Conservation (phyloP, 768 basidiomycete genomes). For the Auricularia auricula-judae region DNA sequence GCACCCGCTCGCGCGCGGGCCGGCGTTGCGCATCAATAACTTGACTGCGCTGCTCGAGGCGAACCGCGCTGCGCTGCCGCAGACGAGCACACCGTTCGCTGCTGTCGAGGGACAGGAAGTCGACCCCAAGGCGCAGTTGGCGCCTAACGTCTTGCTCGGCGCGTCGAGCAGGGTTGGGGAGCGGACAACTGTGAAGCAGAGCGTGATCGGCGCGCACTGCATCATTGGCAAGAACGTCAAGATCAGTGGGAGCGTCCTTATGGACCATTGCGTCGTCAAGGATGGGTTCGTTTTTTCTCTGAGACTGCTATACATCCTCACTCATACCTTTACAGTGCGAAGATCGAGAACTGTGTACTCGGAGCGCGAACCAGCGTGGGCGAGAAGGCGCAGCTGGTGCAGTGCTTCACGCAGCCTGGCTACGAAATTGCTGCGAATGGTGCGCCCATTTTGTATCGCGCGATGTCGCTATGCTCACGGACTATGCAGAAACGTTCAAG, state of each 20-base stretch:
- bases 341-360: constrained; percentile 65
- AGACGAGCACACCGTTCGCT: not conserved
- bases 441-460: constrained; percentile 16
- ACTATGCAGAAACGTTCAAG: constrained; percentile 35
- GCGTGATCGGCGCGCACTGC: constrained; percentile 73
- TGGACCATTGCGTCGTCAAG: constrained; percentile 81
- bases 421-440: constrained; percentile 62
- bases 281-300: constrained; percentile 53
- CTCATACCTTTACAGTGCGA: constrained; percentile 37
- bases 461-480: not conserved
- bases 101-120: constrained; percentile 23
- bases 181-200: constrained; percentile 67
- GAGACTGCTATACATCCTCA: not conserved
- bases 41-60: not conserved
- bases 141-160: constrained; percentile 70
- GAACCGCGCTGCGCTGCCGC: not conserved
- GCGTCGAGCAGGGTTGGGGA: constrained; percentile 77
- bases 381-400: constrained; percentile 50
- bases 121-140: constrained; percentile 74
- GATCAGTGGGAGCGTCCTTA: constrained; percentile 68
- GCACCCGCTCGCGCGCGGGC: not conserved
- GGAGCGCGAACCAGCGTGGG: constrained; percentile 68
- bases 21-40: not conserved
- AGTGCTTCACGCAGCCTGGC: constrained; percentile 66
- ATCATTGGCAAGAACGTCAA: constrained; percentile 76